Conservation (phyloP, 2,329 filamentous ascomycete species). For the Scleromitrula shiraiana region DNA sequence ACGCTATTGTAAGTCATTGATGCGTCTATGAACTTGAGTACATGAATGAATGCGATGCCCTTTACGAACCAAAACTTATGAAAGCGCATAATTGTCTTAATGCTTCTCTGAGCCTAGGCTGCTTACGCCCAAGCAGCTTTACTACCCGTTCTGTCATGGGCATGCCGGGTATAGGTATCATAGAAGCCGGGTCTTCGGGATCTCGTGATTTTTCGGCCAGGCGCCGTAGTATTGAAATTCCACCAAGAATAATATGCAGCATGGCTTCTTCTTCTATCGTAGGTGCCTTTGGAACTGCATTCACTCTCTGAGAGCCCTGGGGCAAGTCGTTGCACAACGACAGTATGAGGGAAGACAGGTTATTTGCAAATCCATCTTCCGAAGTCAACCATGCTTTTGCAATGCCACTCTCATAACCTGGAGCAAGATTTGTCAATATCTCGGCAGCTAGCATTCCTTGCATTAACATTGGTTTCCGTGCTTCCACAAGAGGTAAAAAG, state of each 20-base stretch:
- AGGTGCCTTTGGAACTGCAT: slow-evolving; percentile 22
- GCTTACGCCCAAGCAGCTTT: slow-evolving; percentile 57
- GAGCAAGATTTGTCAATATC: slow-evolving; percentile 70
- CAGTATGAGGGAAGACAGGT: slow-evolving; percentile 67
- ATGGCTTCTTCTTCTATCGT: slow-evolving; percentile 31
- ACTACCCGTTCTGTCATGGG: slow-evolving; percentile 62
- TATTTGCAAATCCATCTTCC: slow-evolving; percentile 75
- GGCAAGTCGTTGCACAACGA: slow-evolving; percentile 53
- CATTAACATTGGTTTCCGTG: slow-evolving; percentile 80
- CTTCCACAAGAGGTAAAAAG: slow-evolving; percentile 63
- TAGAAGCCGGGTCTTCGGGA: slow-evolving; percentile 40
- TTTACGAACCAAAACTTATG: slow-evolving; percentile 41
- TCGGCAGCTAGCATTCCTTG: slow-evolving; percentile 88
- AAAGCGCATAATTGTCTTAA: slow-evolving; percentile 62
- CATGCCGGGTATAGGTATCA: slow-evolving; percentile 52
- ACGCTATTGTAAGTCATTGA: slow-evolving; percentile 22
- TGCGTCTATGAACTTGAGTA: slow-evolving; percentile 28
- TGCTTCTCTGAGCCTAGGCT: slow-evolving; percentile 54
- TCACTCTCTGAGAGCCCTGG: slow-evolving; percentile 37
- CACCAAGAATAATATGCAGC: slow-evolving; percentile 53
- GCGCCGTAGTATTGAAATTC: slow-evolving; percentile 58
- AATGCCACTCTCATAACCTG: slow-evolving; percentile 61
- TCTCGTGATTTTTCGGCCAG: slow-evolving; percentile 61
- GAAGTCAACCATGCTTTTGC: slow-evolving; percentile 76
- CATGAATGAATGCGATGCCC: slow-evolving; percentile 22